These are phyloP conservation scores for Podospora fimiseda DNA, from an alignment of 495 filamentous ascomycete species.

Conservation along the genomic window DNA sequence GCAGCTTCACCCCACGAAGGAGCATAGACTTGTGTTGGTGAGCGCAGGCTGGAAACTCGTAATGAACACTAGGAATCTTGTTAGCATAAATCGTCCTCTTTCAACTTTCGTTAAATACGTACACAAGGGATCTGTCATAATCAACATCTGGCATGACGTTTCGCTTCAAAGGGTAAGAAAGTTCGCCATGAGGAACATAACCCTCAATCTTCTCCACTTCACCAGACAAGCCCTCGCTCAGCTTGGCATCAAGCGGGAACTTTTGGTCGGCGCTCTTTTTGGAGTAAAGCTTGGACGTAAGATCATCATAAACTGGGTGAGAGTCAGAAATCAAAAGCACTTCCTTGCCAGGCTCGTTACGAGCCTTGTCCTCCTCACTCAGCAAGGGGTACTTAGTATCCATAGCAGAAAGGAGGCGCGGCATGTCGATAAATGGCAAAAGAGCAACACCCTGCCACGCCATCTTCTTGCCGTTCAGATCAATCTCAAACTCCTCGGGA, in stretches of 20 bases:
- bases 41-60: conserved; percentile 65
- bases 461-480: conserved; percentile 97
- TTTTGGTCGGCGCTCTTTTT: conserved; percentile 66
- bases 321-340: conserved; percentile 75
- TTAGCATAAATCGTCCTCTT: no score
- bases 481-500: conserved; percentile 84
- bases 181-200: conserved; percentile 66
- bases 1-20: conserved; percentile 71
- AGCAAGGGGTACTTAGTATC: conserved; percentile 72
- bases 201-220: conserved; percentile 70
- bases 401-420: conserved; percentile 77
- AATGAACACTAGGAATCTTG: conserved; percentile 57
- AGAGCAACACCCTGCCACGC: conserved; percentile 95
- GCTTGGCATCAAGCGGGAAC: conserved; percentile 62
- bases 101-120: no score
- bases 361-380: conserved; percentile 64
- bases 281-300: conserved; percentile 78
- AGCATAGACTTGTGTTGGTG: conserved; percentile 90
- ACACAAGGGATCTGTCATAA: conserved; percentile 65
- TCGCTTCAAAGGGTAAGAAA: conserved; percentile 53
- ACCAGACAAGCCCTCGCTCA: conserved; percentile 76
- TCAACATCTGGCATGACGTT: conserved; percentile 69
- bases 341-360: conserved; percentile 77
- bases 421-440: conserved; percentile 94
- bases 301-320: conserved; percentile 73